phyloP scores from a whole-genome alignment of 2,329 filamentous ascomycete species.

The Xylaria sp. region DNA sequence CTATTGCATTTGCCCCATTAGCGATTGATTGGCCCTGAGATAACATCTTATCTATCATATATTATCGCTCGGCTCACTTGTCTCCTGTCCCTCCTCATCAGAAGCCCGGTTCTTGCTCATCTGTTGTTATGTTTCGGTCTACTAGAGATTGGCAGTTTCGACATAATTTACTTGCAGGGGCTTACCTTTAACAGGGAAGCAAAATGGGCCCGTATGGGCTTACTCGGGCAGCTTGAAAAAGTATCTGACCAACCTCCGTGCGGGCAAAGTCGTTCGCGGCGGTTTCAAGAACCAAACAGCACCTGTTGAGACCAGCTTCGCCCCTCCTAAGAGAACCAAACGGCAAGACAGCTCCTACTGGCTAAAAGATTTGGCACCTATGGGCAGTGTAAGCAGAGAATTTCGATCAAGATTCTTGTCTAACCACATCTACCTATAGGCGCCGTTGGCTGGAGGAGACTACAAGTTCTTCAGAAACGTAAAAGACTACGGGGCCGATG shows the following conservation, averaged over 20 bases:
- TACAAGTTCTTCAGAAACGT: slow-evolving; percentile 37
- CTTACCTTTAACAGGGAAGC: neutral
- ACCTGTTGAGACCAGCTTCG: neutral
- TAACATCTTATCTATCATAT: too few relatives aligned
- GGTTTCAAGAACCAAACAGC: neutral
- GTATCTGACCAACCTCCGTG: slow-evolving; percentile 28
- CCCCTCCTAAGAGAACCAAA: neutral
- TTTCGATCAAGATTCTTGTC: neutral
- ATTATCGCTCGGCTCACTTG: too few relatives aligned
- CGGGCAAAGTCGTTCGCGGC: neutral
- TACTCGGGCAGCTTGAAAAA: slow-evolving; percentile 37
- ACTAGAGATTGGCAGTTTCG: too few relatives aligned
- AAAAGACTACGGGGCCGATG: slow-evolving; percentile 21
- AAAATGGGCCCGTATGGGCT: slow-evolving; percentile 37
- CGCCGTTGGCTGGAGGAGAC: slow-evolving; percentile 32
- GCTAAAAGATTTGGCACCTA: neutral
- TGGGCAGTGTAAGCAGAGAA: slow-evolving; percentile 7
- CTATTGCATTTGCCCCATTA: too few relatives aligned
- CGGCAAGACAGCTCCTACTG: slow-evolving; percentile 12
- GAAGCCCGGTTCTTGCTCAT: too few relatives aligned
- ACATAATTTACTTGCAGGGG: too few relatives aligned
- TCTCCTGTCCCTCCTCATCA: too few relatives aligned
- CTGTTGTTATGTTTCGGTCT: too few relatives aligned
- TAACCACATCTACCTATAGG: slow-evolving; percentile 7
- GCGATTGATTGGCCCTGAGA: too few relatives aligned